These are phyloP conservation scores for Remersonia thermophila DNA, from an alignment of 2,329 filamentous ascomycete species.

Conservation along the genomic window DNA sequence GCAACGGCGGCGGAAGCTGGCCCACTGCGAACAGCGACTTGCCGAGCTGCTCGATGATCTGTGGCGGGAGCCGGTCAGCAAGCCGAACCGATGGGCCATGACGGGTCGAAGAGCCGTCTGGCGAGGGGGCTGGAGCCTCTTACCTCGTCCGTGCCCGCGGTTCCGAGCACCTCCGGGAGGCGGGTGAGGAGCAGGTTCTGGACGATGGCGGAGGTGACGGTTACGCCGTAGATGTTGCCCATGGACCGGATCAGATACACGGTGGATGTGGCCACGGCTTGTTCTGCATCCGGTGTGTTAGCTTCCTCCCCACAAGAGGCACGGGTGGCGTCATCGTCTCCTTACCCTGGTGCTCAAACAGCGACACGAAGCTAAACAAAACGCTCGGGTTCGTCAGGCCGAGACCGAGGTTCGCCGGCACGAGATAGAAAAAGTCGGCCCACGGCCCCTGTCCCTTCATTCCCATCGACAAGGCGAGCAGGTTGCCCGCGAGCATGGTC, in stretches of 20 bases:
- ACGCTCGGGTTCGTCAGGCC: constrained; percentile 47
- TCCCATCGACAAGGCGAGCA: constrained; percentile 36
- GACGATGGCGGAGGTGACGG: constrained; percentile 48
- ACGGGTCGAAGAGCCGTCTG: not conserved
- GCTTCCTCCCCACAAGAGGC: not conserved
- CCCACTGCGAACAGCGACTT: constrained; percentile 46
- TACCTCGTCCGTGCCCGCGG: constrained; percentile 18
- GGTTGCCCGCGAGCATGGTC: constrained; percentile 40
- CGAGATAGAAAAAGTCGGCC: constrained; percentile 45
- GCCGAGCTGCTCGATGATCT: constrained; percentile 49
- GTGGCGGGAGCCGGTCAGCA: constrained; percentile 1
- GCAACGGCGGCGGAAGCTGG: constrained; percentile 39
- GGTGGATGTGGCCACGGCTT: constrained; percentile 50
- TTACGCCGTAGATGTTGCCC: constrained; percentile 53
- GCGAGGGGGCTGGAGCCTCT: no score
- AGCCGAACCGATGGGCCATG: not conserved
- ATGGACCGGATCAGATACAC: constrained; percentile 53
- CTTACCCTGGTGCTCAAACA: constrained; percentile 48
- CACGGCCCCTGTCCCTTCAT: constrained; percentile 27
- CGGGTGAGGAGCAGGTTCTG: constrained; percentile 46
- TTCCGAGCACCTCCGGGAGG: constrained; percentile 38
- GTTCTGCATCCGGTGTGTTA: constrained; percentile 33
- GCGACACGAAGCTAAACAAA: constrained; percentile 50
- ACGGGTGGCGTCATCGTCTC: not conserved
- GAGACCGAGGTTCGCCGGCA: constrained; percentile 46